These are phyloP conservation scores for Hymenotorrendiella dingleyae DNA, from an alignment of 2,329 filamentous ascomycete genomes.

Conservation along the genomic window DNA sequence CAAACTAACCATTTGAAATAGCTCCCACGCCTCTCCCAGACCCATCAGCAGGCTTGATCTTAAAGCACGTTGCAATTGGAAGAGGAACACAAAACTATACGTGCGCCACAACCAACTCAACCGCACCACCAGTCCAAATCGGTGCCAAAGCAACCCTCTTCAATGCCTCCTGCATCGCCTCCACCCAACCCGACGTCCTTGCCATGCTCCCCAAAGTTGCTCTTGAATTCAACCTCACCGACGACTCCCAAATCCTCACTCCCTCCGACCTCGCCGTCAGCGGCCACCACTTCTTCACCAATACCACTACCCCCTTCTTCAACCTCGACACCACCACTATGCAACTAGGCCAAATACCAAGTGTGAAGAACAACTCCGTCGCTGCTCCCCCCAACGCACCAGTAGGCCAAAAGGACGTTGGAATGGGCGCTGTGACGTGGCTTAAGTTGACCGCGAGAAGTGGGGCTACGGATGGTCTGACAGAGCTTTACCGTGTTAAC, in stretches of 20 bases:
- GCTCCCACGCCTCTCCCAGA: conserved; percentile 55
- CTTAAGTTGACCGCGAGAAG: conserved; percentile 58
- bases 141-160: conserved; percentile 82
- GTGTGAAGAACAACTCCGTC: conserved; percentile 54
- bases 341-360: conserved; percentile 55
- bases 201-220: conserved; percentile 59
- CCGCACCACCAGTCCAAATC: conserved; percentile 53
- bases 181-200: conserved; percentile 62
- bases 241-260: conserved; percentile 36
- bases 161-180: conserved; percentile 77
- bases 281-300: conserved; percentile 77
- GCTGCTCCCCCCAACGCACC: conserved; percentile 57
- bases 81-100: conserved; percentile 94
- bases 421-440: conserved; percentile 72
- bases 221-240: conserved; percentile 56
- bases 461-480: conserved; percentile 55
- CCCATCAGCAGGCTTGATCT: conserved; percentile 51
- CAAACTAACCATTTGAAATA: conserved; percentile 25
- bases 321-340: conserved; percentile 56
- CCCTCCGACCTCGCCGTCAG: conserved; percentile 59
- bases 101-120: conserved; percentile 57
- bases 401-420: conserved; percentile 48
- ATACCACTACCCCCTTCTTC: conserved; percentile 70
- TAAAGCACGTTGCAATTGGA: conserved; percentile 78
- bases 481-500: conserved; percentile 75